Conservation (phyloP, 371 early-diverging fungal genomes). For the Dinochytrium kinnereticum region DNA sequence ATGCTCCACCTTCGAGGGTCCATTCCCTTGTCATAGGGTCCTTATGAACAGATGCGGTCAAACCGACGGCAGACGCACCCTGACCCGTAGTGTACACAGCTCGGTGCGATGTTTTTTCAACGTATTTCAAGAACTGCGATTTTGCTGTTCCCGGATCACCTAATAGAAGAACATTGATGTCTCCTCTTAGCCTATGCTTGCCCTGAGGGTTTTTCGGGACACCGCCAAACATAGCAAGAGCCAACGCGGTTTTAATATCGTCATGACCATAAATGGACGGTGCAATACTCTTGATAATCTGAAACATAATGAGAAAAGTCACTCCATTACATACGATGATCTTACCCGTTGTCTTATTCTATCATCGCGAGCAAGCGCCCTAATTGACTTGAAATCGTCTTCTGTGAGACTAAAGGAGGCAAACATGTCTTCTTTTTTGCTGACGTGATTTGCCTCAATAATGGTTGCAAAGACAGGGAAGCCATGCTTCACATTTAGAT, state of each 20-base stretch:
- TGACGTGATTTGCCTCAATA: slow-evolving; percentile 94
- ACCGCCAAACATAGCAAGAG: slow-evolving; percentile 97
- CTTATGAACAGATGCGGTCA: slow-evolving; percentile 98
- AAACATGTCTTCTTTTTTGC: slow-evolving; percentile 87
- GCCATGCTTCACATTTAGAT: slow-evolving; percentile 92
- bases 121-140: slow-evolving; percentile 98
- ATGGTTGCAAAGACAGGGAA: slow-evolving; percentile 98
- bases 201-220: slow-evolving; percentile 91
- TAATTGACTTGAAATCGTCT: slow-evolving; percentile 90
- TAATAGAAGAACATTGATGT: slow-evolving; percentile 98
- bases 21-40: slow-evolving; percentile 98
- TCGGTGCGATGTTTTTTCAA: slow-evolving; percentile 94
- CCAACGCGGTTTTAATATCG: slow-evolving; percentile 96
- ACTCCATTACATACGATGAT: slow-evolving; percentile 9
- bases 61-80: slow-evolving; percentile 99
- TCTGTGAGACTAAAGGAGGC: slow-evolving; percentile 85
- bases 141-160: slow-evolving; percentile 99
- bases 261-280: slow-evolving; percentile 99
- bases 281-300: slow-evolving; percentile 96
- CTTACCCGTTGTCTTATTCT: slow-evolving; percentile 78
- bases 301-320: slow-evolving; percentile 6
- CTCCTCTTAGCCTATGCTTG: slow-evolving; percentile 95
- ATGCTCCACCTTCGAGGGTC: slow-evolving; percentile 98
- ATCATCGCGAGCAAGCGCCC: slow-evolving; percentile 78
- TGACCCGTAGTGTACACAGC: slow-evolving; percentile 99